phyloP scores from a whole-genome alignment of 1,139 yeast genomes.

The Yamadazyma friedrichii region DNA sequence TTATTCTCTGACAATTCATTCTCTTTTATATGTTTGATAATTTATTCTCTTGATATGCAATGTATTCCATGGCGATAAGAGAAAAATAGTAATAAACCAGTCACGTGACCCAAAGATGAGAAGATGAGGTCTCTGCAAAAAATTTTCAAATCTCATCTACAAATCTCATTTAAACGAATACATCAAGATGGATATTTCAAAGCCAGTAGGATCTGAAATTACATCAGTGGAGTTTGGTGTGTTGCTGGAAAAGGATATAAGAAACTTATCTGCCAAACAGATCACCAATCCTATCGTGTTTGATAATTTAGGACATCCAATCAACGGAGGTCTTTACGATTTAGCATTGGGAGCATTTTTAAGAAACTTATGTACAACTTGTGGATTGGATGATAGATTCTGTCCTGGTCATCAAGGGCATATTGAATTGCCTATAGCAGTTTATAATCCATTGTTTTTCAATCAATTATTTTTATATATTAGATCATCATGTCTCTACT shows the following conservation, averaged over 20 bases:
- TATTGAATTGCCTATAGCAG: slow-evolving; percentile 93
- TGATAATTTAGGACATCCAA: slow-evolving; percentile 95
- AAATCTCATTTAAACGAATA: background rate
- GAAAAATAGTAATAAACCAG: too few relatives aligned
- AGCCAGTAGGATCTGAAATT: slow-evolving; percentile 94
- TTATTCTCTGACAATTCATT: too few relatives aligned
- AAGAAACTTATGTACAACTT: slow-evolving; percentile 85
- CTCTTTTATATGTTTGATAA: too few relatives aligned
- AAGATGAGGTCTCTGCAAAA: slow-evolving; percentile 13
- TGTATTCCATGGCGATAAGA: too few relatives aligned
- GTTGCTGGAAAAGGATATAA: slow-evolving; percentile 76
- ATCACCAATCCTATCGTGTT: slow-evolving; percentile 92
- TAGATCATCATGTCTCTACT: slow-evolving; percentile 84
- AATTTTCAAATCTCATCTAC: slow-evolving; percentile 8
- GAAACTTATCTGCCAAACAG: slow-evolving; percentile 88
- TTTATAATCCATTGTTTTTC: slow-evolving; percentile 92
- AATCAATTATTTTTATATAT: slow-evolving; percentile 82
- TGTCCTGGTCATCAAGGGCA: slow-evolving; percentile 99
- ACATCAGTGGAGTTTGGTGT: slow-evolving; percentile 90
- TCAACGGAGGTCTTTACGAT: slow-evolving; percentile 91
- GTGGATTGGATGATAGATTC: slow-evolving; percentile 90
- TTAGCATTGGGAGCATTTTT: slow-evolving; percentile 91
- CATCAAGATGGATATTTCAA: slow-evolving; percentile 79
- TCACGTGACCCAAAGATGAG: slow-evolving; percentile 1
- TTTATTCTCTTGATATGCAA: too few relatives aligned